Evolutionary conservation across 768 basidiomycete species (phyloP).

Genomic region (Pulveroboletus sp.): DNA sequence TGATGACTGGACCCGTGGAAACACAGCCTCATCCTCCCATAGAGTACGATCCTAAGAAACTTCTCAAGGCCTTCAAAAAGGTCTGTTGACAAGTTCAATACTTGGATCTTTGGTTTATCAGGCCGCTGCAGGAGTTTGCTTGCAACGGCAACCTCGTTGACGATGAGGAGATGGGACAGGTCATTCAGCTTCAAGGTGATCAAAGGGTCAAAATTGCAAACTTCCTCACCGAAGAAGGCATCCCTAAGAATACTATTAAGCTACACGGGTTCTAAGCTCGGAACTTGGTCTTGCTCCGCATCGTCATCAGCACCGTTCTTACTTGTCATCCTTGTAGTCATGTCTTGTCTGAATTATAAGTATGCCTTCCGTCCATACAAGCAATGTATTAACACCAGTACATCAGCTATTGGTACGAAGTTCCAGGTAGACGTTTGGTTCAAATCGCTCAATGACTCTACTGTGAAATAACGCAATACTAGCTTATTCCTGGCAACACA

Average conservation of each 20-base stretch:
- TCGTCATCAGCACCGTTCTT: constrained; percentile 10
- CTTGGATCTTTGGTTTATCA: constrained; percentile 6
- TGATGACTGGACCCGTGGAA: constrained; percentile 2
- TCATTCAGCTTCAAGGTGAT: constrained; percentile 98
- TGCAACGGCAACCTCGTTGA: constrained; percentile 97
- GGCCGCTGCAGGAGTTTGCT: constrained; percentile 74
- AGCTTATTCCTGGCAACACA: neutral
- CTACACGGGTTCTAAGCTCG: constrained; percentile 75
- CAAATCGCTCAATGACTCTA: constrained; percentile 3
- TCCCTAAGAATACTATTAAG: constrained; percentile 75
- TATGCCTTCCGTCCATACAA: constrained; percentile 14
- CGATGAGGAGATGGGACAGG: constrained; percentile 92
- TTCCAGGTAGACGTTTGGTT: constrained; percentile 21
- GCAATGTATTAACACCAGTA: constrained; percentile 26
- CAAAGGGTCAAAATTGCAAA: constrained; percentile 86
- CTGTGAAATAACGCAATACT: neutral
- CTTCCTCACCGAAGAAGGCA: constrained; percentile 82
- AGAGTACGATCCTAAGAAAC: constrained; percentile 98
- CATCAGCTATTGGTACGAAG: constrained; percentile 23
- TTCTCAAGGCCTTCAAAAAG: constrained; percentile 99
- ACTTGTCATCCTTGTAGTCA: constrained; percentile 17
- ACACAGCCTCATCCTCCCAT: constrained; percentile 15
- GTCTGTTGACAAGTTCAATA: constrained; percentile 32
- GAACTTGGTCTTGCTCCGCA: constrained; percentile 1
- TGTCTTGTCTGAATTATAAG: constrained; percentile 15